These are phyloP conservation scores for Hebeloma cylindrosporum DNA, from an alignment of 768 basidiomycete genomes.

Conservation along the genomic window DNA sequence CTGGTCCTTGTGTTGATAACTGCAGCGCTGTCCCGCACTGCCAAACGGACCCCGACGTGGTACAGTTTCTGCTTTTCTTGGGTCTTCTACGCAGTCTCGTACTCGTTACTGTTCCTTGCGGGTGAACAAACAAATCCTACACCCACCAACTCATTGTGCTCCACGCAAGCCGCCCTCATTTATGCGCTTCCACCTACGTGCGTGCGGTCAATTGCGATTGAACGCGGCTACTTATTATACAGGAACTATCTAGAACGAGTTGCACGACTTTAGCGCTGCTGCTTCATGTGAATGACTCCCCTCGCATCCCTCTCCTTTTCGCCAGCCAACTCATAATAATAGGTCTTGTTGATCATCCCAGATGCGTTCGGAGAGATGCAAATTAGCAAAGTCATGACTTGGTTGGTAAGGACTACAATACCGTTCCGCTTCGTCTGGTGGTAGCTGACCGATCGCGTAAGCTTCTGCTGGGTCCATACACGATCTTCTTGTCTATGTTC, in stretches of 20 bases:
- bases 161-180: constrained; percentile 33
- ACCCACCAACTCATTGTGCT: constrained; percentile 29
- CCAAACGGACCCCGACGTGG: constrained; percentile 36
- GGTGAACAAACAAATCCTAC: constrained; percentile 25
- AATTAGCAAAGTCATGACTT: constrained; percentile 9
- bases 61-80: constrained; percentile 39
- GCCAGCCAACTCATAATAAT: background rate
- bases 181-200: constrained; percentile 32
- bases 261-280: constrained; percentile 24
- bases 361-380: constrained; percentile 12
- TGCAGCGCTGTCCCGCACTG: constrained; percentile 26
- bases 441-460: background rate
- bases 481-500: constrained; percentile 20
- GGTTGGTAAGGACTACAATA: constrained; percentile 9
- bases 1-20: constrained; percentile 30
- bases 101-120: constrained; percentile 33
- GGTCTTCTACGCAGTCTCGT: constrained; percentile 36
- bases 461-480: constrained; percentile 22
- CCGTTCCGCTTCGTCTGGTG: background rate
- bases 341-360: constrained; percentile 22
- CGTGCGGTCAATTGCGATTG: constrained; percentile 1
- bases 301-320: background rate
- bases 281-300: constrained; percentile 15
- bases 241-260: constrained; percentile 20
- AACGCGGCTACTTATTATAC: background rate